Evolutionary conservation across 176 grass and related monocot genomes (phyloP), one percentile per base, ranked within the genome.

Genomic region (Zizania latifolia): DNA sequence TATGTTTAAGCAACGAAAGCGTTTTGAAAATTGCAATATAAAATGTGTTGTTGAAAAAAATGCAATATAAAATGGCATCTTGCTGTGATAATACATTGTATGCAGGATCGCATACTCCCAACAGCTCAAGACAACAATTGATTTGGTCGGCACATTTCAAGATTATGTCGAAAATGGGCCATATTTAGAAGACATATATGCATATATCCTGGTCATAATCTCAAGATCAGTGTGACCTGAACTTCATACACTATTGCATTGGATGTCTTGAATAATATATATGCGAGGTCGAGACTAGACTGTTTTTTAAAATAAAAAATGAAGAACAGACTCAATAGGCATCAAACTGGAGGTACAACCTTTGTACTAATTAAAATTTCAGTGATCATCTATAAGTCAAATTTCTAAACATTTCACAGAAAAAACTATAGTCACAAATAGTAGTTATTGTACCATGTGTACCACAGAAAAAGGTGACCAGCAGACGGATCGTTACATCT

Each of bases 141-240:
- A 24, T 54, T 72, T 24, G 31, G 69, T 19, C 74, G 41, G 58
- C 41, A 77, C 16, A 7, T 22, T 75, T 61, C 72, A 62, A 34
- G 5, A 21, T 48, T 19, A 60, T 16, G 39, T 62, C 44, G 58
- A 45, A 75, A 48, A 46, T 46, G 58, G 19, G 73, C 17, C 46
- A 46, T 76, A 21, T 46, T 10, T 33, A 62, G 11, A 62, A 13
- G 28, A 46, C 11, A 5, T n/a, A n/a, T n/a, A n/a, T 26, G 12
- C 15, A 67, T 43, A 27, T 16, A 9, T 67, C 36, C 12, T 41
- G 15, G 15, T 70, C 48, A 70, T 11, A 14, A 66, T 43, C 21
- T 27, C 13, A 67, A 43, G 37, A 67, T 12, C 64, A 43, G 27
- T 43, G 37, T 27, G 64, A 2, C 33, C 29, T 34, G 13, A 17